These are phyloP conservation scores for Ormosia semicastrata DNA, from an alignment of 306 rosid genomes.

Conservation along the genomic window DNA sequence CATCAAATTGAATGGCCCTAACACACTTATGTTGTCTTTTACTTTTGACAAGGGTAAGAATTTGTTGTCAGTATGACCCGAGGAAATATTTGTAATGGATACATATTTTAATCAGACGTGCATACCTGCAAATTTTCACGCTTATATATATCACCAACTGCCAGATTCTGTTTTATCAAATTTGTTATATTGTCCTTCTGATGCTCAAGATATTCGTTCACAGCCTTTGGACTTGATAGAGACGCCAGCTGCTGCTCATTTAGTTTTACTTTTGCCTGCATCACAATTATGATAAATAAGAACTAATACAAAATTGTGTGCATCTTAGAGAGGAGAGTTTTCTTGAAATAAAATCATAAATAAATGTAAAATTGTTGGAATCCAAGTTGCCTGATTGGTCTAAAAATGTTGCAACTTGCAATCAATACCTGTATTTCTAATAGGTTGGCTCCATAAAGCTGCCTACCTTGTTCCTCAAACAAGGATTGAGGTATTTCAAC, in stretches of 20 bases:
- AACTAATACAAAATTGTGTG: background rate
- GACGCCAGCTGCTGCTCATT: slow-evolving; percentile 77
- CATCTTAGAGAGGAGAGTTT: background rate
- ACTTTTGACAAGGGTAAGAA: background rate
- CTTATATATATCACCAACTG: slow-evolving; percentile 90
- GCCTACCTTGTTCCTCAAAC: slow-evolving; percentile 95
- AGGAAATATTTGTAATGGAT: background rate
- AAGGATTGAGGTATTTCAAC: slow-evolving; percentile 82
- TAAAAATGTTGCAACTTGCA: slow-evolving; percentile 3
- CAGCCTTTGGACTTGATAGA: slow-evolving; percentile 86
- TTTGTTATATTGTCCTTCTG: slow-evolving; percentile 77
- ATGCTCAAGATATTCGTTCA: slow-evolving; percentile 75
- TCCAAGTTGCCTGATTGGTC: slow-evolving; percentile 2
- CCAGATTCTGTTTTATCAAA: slow-evolving; percentile 86
- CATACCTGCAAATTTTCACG: slow-evolving; percentile 89
- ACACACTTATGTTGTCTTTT: background rate
- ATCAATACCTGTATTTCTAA: slow-evolving; percentile 77
- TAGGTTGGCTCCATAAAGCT: slow-evolving; percentile 87
- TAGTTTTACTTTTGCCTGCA: slow-evolving; percentile 69
- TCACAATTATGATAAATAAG: slow-evolving; percentile 29
- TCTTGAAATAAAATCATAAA: background rate
- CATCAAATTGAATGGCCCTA: slow-evolving; percentile 8
- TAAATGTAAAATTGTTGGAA: background rate
- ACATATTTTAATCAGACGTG: slow-evolving; percentile 13
- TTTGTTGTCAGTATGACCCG: background rate